Conservation (phyloP, 2,329 filamentous ascomycete genomes). For the Emericellopsis cladophorae region DNA sequence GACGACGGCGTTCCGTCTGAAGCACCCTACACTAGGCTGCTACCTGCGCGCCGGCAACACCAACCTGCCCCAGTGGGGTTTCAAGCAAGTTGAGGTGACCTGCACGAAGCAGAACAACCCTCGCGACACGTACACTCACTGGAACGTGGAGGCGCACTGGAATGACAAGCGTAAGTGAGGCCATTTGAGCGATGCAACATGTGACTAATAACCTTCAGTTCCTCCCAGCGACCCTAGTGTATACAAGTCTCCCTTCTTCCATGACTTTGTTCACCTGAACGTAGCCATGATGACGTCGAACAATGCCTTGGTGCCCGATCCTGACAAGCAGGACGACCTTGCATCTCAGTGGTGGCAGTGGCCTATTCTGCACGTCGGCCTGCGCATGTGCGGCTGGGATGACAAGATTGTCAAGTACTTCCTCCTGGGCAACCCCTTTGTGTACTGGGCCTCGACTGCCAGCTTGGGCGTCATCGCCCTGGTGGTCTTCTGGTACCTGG, state of each 20-base stretch:
- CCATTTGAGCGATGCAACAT: neutral
- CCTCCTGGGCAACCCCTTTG: conserved; percentile 87
- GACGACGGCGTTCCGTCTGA: conserved; percentile 84
- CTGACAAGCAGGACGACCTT: conserved; percentile 97
- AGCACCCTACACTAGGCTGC: conserved; percentile 70
- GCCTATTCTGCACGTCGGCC: conserved; percentile 87
- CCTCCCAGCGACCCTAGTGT: conserved; percentile 78
- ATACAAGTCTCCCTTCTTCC: conserved; percentile 94
- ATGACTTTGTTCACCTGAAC: conserved; percentile 95
- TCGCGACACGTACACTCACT: conserved; percentile 89
- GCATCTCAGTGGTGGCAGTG: conserved; percentile 98
- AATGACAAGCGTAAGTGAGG: conserved; percentile 75
- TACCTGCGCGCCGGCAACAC: conserved; percentile 92
- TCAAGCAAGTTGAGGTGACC: conserved; percentile 98
- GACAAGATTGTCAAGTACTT: conserved; percentile 96
- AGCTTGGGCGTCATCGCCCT: conserved; percentile 62
- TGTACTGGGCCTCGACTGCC: conserved; percentile 89
- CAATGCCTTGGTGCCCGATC: conserved; percentile 93
- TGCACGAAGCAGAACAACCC: conserved; percentile 91
- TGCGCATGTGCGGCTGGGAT: conserved; percentile 98
- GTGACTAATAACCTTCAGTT: conserved; percentile 39
- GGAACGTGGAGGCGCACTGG: conserved; percentile 92
- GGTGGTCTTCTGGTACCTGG: conserved; percentile 68
- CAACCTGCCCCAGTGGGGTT: conserved; percentile 97
- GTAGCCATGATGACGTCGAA: conserved; percentile 99